Evolutionary conservation across 306 rosid species (phyloP), one percentile per base, ranked within the genome.

Genomic region (Herpetospermum pedunculosum): DNA sequence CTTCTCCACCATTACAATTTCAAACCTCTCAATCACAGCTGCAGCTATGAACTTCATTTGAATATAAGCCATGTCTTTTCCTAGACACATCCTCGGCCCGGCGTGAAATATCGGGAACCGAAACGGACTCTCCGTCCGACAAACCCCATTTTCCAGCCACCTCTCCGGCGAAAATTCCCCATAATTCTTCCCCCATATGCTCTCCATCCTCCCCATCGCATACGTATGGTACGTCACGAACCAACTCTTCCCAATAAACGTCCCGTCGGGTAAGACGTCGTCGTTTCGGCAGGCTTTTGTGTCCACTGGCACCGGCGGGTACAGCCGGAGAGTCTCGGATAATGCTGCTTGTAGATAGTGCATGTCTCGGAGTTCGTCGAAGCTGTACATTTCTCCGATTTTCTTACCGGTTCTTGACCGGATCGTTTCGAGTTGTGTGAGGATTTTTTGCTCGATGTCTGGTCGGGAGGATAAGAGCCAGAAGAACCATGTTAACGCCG

Each of bases 11-110:
- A 81, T 83, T 0, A 46, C 83, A 2, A 89, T 32, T 53, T 82
- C 84, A 76, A 85, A 92, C 74, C 32, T 57, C 65, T 86, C 88
- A 1, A 92, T 14, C 28, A 89, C 75, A 0, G 89, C 64, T 1
- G 96, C 94, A 0, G 85, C 90, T 2, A 92, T 88, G 0, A 80
- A 86, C 82, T 92, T 92, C 98, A 92, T 92, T 80, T 92, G 98
- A 77, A 86, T 85, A 14, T 83, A 86, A 2, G 92, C 94, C 92
- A 89, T 67, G 0, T 89, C 94, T 15, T 88, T 89, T 1, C 98
- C 96, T 0, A 92, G 57, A 34, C 96, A 92, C 84, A 86, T 72
- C 18, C 97, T 84, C 0, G 90, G 90, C 26, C 98, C 89, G 0
- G 79, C 94, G 11, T 92, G 92, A 16, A 92, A 92, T 5, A 83